Conservation (phyloP, 1,139 yeast species). For the Tardiomyces depauwii region DNA sequence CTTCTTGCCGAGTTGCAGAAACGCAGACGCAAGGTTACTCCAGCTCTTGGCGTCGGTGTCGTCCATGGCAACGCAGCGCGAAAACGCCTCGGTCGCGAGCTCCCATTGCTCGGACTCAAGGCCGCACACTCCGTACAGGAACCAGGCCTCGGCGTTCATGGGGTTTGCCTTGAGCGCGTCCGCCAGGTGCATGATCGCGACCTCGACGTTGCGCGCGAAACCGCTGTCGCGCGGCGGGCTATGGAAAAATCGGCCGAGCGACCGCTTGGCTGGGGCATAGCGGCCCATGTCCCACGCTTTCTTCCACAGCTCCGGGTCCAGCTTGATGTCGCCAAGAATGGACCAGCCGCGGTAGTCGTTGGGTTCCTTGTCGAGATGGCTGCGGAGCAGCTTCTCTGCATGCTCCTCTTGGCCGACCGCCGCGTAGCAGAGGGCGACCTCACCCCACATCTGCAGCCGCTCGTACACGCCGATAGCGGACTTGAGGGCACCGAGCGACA, state of each 20-base stretch:
- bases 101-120: constrained; percentile 63
- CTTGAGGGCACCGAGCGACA: constrained; percentile 74
- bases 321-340: constrained; percentile 75
- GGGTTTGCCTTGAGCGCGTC: constrained; percentile 71
- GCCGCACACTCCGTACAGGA: constrained; percentile 84
- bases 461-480: constrained; percentile 89
- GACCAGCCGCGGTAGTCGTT: constrained; percentile 65
- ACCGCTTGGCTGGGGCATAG: constrained; percentile 76
- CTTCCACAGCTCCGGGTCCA: constrained; percentile 69
- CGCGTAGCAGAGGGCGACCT: constrained; percentile 85
- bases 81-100: constrained; percentile 84
- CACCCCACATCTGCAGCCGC: constrained; percentile 63
- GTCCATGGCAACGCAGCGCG: constrained; percentile 81
- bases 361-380: constrained; percentile 47
- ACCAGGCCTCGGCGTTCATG: constrained; percentile 78
- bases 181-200: constrained; percentile 56
- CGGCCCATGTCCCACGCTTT: constrained; percentile 81
- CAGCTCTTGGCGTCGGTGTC: constrained; percentile 77
- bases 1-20: constrained; percentile 50
- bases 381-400: constrained; percentile 50
- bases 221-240: constrained; percentile 51
- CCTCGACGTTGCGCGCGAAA: constrained; percentile 37
- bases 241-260: constrained; percentile 66
- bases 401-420: constrained; percentile 65
- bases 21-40: constrained; percentile 88